phyloP scores from a whole-genome alignment of 2,329 filamentous ascomycete genomes.

The Epicoccum nigrum region DNA sequence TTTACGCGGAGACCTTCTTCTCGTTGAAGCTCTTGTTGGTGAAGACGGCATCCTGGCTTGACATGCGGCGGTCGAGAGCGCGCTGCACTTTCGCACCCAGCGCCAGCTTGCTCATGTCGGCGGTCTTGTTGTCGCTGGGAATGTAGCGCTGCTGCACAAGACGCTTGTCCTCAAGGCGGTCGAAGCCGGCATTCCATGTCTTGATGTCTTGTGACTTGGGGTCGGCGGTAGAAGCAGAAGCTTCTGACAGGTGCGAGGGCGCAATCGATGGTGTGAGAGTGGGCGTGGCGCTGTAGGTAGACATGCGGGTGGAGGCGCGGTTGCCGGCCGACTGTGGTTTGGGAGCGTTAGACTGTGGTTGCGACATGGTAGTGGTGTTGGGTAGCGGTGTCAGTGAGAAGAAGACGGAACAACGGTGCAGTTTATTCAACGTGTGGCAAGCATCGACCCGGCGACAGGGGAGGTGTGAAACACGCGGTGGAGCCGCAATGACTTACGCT shows the following conservation, averaged over 20 bases:
- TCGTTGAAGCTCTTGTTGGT: conserved; percentile 56
- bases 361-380: conserved; percentile 27
- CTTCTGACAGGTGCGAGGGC: conserved; percentile 49
- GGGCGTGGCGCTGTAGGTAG: conserved; percentile 58
- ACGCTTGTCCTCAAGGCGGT: conserved; percentile 88
- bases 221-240: conserved; percentile 47
- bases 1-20: conserved; percentile 44
- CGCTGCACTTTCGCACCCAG: conserved; percentile 90
- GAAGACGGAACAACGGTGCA: conserved; percentile 4
- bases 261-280: conserved; percentile 59
- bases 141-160: conserved; percentile 81
- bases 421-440: conserved; percentile 24
- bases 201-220: conserved; percentile 69
- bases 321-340: conserved; percentile 42
- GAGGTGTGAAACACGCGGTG: conserved; percentile 38
- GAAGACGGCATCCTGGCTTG: conserved; percentile 86
- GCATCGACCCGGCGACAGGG: conserved; percentile 27
- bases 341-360: conserved; percentile 33
- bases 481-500: conserved; percentile 44
- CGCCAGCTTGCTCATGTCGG: conserved; percentile 83
- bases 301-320: conserved; percentile 54
- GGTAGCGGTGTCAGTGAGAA: conserved; percentile 7
- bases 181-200: conserved; percentile 78
- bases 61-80: conserved; percentile 85
- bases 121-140: conserved; percentile 78